Evolutionary conservation across 345 rosid genomes (phyloP).

Genomic region (Odontarrhena argentea): DNA sequence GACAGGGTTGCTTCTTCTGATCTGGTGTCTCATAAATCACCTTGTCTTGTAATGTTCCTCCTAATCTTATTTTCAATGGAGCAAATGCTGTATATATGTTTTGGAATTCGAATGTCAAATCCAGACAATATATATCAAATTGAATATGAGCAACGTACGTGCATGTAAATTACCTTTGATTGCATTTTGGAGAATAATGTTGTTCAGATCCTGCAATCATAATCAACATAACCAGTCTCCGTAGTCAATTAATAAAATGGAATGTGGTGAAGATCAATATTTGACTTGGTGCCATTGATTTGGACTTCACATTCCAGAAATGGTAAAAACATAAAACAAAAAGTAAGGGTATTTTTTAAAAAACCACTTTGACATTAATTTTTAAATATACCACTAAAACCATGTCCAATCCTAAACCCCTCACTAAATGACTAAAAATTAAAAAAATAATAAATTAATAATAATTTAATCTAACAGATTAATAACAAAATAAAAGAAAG

Average conservation of each 20-base stretch:
- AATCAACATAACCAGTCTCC: conserved; percentile 20
- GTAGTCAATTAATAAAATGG: not conserved
- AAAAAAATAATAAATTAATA: no score
- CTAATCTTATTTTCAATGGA: conserved; percentile 74
- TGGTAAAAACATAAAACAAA: not conserved
- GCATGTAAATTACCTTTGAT: conserved; percentile 49
- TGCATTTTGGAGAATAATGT: conserved; percentile 60
- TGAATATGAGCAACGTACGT: not conserved
- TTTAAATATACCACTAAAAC: no score
- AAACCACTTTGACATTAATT: no score
- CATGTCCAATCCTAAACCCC: no score
- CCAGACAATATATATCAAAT: not conserved
- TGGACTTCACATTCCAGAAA: conserved; percentile 8
- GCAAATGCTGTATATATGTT: conserved; percentile 57
- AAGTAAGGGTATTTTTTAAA: not conserved
- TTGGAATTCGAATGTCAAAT: not conserved
- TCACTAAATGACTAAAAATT: no score
- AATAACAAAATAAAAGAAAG: no score
- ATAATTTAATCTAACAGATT: no score
- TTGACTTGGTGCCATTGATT: not conserved
- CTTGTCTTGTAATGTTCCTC: conserved; percentile 73
- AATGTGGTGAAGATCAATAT: not conserved
- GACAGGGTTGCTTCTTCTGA: conserved; percentile 42
- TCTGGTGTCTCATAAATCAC: conserved; percentile 51
- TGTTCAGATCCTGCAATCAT: conserved; percentile 60